Percentiles rank a stretch among this genome's conserved stretches.
phyloP scores from a whole-genome alignment of 495 filamentous ascomycete species.

The Penicilliopsis zonata region DNA sequence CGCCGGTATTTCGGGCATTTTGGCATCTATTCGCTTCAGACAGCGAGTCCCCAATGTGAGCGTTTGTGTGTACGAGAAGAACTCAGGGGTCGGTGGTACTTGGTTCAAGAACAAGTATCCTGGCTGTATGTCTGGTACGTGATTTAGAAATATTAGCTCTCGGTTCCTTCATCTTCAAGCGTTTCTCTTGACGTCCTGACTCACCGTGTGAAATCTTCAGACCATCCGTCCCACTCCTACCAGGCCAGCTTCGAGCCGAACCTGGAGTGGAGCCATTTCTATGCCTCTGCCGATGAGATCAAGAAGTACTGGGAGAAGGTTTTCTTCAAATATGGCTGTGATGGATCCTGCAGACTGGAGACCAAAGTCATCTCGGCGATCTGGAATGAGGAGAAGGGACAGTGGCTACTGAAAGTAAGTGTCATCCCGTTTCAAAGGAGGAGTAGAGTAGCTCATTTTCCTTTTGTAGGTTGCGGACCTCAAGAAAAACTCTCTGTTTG shows the following conservation, averaged over 20 bases:
- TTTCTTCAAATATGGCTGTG: conserved; percentile 27
- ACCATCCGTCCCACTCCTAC: conserved; percentile 36
- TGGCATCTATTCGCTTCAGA: conserved; percentile 46
- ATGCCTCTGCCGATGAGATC: conserved; percentile 45
- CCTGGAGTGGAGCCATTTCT: conserved; percentile 48
- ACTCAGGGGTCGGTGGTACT: conserved; percentile 56
- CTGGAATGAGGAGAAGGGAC: conserved; percentile 26
- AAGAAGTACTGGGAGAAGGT: conserved; percentile 40
- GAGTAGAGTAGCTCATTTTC: not conserved
- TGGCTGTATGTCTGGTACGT: conserved; percentile 44
- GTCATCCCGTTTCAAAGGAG: not conserved
- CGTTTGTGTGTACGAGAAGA: conserved; percentile 68
- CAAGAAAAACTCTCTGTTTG: conserved; percentile 16
- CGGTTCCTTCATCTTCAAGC: not conserved
- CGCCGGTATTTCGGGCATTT: conserved; percentile 52
- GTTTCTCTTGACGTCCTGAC: not conserved
- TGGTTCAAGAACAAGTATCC: conserved; percentile 67
- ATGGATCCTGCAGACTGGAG: conserved; percentile 26
- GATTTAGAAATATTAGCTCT: not conserved
- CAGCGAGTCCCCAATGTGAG: conserved; percentile 46
- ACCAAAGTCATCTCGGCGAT: conserved; percentile 20
- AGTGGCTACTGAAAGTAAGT: conserved; percentile 36
- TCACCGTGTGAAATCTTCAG: conserved; percentile 5
- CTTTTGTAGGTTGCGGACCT: conserved; percentile 27
- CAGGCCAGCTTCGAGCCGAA: conserved; percentile 41